Evolutionary conservation across 208 protist genomes (phyloP).

Genomic region (Trypanosoma grayi): DNA sequence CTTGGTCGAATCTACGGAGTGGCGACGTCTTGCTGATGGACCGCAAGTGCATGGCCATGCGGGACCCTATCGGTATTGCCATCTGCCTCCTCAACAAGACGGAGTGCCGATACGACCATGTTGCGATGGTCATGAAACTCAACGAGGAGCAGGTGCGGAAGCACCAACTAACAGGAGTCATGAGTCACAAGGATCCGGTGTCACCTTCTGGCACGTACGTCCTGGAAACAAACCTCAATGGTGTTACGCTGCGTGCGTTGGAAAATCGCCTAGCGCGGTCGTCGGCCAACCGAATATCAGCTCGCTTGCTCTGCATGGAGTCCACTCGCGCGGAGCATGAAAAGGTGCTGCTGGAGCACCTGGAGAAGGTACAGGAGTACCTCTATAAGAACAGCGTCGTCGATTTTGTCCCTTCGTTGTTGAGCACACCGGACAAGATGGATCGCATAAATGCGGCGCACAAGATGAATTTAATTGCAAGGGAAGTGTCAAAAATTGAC

Average conservation of each 20-base stretch:
- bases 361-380: conserved; percentile 37
- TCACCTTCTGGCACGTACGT: conserved; percentile 81
- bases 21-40: conserved; percentile 87
- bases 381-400: conserved; percentile 52
- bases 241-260: conserved; percentile 62
- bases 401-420: conserved; percentile 48
- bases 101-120: conserved; percentile 79
- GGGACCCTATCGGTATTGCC: conserved; percentile 51
- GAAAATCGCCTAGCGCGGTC: conserved; percentile 60
- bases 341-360: conserved; percentile 23
- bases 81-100: conserved; percentile 78
- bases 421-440: conserved; percentile 85
- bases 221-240: conserved; percentile 73
- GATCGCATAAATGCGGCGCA: conserved; percentile 72
- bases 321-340: neutral
- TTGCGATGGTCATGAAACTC: conserved; percentile 75
- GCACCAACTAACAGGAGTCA: conserved; percentile 35
- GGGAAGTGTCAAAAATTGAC: conserved; percentile 41
- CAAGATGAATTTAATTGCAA: conserved; percentile 56
- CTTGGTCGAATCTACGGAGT: conserved; percentile 25
- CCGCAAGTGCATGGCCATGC: conserved; percentile 69
- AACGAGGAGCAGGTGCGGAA: conserved; percentile 31
- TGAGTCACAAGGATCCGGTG: conserved; percentile 11
- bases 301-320: conserved; percentile 38
- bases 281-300: conserved; percentile 52